These are phyloP conservation scores for Paralagenidium karlingii DNA, from an alignment of 352 stramenopile species.

Conservation along the genomic window DNA sequence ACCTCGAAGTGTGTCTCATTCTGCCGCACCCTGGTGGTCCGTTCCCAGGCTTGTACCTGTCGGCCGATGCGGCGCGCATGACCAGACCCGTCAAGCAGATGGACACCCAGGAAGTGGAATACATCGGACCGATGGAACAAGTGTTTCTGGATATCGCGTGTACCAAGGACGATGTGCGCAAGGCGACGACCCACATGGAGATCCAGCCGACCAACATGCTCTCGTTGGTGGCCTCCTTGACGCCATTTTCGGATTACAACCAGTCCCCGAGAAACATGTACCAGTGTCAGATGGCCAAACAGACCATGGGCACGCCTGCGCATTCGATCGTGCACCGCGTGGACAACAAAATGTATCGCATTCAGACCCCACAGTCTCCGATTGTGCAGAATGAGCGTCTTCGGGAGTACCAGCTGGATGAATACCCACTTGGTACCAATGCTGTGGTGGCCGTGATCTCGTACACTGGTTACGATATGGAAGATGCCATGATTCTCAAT, in stretches of 20 bases:
- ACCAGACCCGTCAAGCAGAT: constrained; percentile 89
- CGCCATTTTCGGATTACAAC: constrained; percentile 99
- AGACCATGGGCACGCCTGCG: constrained; percentile 99
- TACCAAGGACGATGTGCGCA: constrained; percentile 91
- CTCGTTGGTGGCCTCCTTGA: constrained; percentile 97
- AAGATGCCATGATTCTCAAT: constrained; percentile 99
- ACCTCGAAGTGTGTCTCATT: constrained; percentile 77
- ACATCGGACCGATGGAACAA: constrained; percentile 97
- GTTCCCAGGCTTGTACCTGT: constrained; percentile 98
- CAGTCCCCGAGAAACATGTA: constrained; percentile 99
- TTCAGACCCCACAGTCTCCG: constrained; percentile 96
- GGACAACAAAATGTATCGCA: constrained; percentile 99
- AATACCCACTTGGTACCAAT: constrained; percentile 98
- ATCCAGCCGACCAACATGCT: constrained; percentile 99
- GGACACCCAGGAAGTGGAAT: constrained; percentile 87
- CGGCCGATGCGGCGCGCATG: constrained; percentile 90
- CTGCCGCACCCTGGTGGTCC: constrained; percentile 75
- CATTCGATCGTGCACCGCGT: constrained; percentile 93
- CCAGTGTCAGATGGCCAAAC: constrained; percentile 99
- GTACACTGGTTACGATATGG: constrained; percentile 97
- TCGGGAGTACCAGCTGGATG: constrained; percentile 96
- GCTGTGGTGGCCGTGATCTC: constrained; percentile 99
- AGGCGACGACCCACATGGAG: constrained; percentile 97
- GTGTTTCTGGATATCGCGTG: constrained; percentile 98
- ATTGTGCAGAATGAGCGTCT: constrained; percentile 97